Evolutionary conservation across 2,329 filamentous ascomycete species (phyloP), one percentile per base, ranked within the genome.

Genomic region (Parafenestella ontariensis): DNA sequence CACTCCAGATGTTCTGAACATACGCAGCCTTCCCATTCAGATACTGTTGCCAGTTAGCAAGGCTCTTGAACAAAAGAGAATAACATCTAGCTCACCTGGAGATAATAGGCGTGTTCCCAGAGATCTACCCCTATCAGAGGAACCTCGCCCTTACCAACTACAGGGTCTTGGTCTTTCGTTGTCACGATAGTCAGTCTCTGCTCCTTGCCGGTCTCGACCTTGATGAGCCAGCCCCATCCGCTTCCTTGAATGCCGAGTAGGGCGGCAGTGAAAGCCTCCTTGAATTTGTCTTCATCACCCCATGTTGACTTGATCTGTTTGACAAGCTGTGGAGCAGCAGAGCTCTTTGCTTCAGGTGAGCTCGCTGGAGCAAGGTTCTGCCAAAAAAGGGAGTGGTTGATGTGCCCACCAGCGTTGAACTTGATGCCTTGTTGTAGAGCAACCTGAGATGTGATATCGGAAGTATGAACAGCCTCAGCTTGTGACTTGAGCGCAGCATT

Each of bases 311-410:
- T 76, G 63, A 96, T 88, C 8, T 87, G 87, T 0, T 81, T 79
- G 8, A 81, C 64, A 5, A 96, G 80, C 18, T 79, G 78, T 0
- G 88, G 86, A 0, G 86, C 85, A 26, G 71, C 59, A 3, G 82
- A 77, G 3, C 83, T 75, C 42, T 85, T 79, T 1, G 89, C 83
- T 7, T 87, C 85, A 0, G 81, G 61, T 2, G 83, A 86, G 17
- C 78, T 80, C 0, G 86, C 77, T 0, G 90, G 89, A 0, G 85
- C 77, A 17, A 96, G 83, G 76, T 92, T 93, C 78, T 90, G 87
- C 92, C 92, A 97, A 83, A 96, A 96, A 31, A 96, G 86, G 0
- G 87, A 88, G 82, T 96, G 93, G 81, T 97, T 97, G 78, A 96
- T 89, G 81, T 96, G 92, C 6, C 93, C 93, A 39, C 93, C 93